Evolutionary conservation across 1,284 basidiomycete species (phyloP).

Genomic region (Inonotus hispidus): DNA sequence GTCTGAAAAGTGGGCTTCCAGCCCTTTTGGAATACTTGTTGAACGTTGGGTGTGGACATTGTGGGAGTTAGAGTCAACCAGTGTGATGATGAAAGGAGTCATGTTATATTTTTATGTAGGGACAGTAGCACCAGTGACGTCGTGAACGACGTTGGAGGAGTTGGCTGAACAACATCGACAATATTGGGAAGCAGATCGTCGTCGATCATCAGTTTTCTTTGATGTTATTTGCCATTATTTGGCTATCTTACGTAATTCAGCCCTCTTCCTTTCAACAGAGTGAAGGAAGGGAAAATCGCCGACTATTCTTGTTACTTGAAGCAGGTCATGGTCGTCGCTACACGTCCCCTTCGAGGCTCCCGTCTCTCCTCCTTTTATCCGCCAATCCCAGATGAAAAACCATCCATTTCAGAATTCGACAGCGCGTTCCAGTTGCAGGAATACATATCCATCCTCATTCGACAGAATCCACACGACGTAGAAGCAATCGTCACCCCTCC

Average conservation of each 20-base stretch:
- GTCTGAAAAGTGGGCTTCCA: conserved; percentile 17
- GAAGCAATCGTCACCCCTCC: conserved; percentile 77
- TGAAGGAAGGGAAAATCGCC: background rate
- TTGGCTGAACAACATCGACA: no score
- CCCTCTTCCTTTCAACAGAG: no score
- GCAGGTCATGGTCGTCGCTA: conserved; percentile 1
- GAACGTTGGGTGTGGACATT: conserved; percentile 7
- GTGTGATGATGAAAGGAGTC: background rate
- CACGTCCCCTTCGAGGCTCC: conserved; percentile 61
- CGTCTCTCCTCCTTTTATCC: conserved; percentile 75
- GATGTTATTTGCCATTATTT: no score
- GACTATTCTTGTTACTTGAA: background rate
- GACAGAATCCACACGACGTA: conserved; percentile 84
- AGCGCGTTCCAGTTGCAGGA: conserved; percentile 95
- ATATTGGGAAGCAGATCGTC: background rate
- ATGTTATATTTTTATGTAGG: background rate
- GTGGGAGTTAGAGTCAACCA: background rate
- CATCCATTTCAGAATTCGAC: conserved; percentile 67
- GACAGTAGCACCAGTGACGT: background rate
- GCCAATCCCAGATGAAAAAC: conserved; percentile 47
- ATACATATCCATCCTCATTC: conserved; percentile 85
- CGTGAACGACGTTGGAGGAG: background rate
- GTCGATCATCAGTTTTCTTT: background rate
- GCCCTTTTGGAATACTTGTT: conserved; percentile 17
- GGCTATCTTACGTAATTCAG: background rate